These are phyloP conservation scores for Plantago lanceolata DNA, from an alignment of 305 asterid species.

Conservation along the genomic window DNA sequence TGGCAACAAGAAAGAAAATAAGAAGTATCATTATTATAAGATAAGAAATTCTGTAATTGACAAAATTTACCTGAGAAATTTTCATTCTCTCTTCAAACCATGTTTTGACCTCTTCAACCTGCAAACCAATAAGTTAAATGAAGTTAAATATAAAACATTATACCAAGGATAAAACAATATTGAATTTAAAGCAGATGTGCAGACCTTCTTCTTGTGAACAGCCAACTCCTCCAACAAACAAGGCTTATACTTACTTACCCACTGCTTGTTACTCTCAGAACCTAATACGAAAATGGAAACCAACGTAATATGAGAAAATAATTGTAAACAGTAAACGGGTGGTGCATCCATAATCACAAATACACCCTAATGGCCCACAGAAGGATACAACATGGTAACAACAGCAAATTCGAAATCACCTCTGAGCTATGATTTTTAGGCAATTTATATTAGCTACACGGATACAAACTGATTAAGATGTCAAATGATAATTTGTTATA, in stretches of 20 bases:
- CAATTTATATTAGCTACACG: conserved; percentile 1
- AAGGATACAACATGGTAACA: not conserved
- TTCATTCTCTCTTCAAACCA: conserved; percentile 74
- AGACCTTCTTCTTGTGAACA: conserved; percentile 90
- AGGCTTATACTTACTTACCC: conserved; percentile 80
- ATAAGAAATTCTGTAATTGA: not conserved
- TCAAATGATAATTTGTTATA: not conserved
- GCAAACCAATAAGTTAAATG: conserved; percentile 31
- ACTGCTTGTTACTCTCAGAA: conserved; percentile 44
- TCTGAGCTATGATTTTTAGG: conserved; percentile 10
- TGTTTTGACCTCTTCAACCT: conserved; percentile 87
- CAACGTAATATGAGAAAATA: conserved; percentile 15
- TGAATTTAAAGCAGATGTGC: conserved; percentile 11
- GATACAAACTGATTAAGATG: conserved; percentile 15
- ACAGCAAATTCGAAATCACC: conserved; percentile 14
- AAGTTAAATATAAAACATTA: too few species aligned
- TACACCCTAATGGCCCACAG: conserved; percentile 1
- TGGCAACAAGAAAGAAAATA: not conserved
- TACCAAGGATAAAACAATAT: conserved; percentile 9
- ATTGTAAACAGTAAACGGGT: conserved; percentile 19
- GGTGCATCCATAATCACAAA: conserved; percentile 13
- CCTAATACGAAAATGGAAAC: conserved; percentile 44
- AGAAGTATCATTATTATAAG: not conserved
- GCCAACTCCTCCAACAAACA: conserved; percentile 69
- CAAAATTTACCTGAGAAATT: conserved; percentile 53